Evolutionary conservation across 2,329 filamentous ascomycete genomes (phyloP).

Genomic region (Colletotrichum simmondsii): DNA sequence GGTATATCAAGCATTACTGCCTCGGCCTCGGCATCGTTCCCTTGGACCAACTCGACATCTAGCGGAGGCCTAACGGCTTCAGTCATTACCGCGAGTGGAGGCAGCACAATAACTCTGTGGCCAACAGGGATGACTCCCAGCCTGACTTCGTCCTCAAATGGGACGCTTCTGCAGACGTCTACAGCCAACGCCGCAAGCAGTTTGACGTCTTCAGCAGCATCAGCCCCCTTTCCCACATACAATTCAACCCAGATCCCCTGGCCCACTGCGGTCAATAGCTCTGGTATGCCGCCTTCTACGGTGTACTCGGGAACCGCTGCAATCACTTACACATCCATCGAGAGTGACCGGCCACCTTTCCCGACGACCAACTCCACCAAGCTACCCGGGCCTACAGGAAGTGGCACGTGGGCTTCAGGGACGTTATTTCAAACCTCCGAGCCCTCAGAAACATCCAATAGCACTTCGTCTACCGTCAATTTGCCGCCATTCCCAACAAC

Average conservation of each 20-base stretch:
- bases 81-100: not conserved
- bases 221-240: not conserved
- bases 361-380: conserved; percentile 13
- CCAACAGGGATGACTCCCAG: not conserved
- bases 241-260: not conserved
- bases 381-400: not conserved
- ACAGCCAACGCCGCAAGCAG: not conserved
- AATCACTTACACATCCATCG: not conserved
- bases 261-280: not conserved
- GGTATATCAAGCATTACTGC: not conserved
- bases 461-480: not conserved
- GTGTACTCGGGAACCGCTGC: not conserved
- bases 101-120: not conserved
- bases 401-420: not conserved
- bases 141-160: not conserved
- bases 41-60: conserved; percentile 13
- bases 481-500: conserved; percentile 4
- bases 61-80: not conserved
- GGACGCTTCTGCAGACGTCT: not conserved
- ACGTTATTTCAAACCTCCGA: conserved; percentile 8
- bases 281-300: not conserved
- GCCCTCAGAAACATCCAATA: conserved; percentile 1
- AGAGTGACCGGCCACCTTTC: not conserved
- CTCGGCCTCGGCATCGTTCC: not conserved
- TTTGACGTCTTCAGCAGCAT: not conserved